phyloP scores from a whole-genome alignment of 2,329 filamentous ascomycete genomes.

The Anisogramma anomala region DNA sequence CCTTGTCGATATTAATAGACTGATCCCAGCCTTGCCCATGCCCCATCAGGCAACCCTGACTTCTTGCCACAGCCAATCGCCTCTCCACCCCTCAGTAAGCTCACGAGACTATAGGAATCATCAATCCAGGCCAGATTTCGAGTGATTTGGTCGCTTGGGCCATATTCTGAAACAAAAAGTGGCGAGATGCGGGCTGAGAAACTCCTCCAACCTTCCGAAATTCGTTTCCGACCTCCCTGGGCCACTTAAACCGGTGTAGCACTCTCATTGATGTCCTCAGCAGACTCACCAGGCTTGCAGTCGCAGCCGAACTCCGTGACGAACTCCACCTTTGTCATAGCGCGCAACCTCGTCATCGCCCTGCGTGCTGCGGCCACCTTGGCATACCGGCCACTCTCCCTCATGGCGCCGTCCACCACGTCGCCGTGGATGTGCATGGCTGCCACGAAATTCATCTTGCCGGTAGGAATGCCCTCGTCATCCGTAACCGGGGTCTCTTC shows the following conservation, averaged over 20 bases:
- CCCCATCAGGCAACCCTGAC: too few species aligned
- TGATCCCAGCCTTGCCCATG: too few species aligned
- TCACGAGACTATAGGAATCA: too few species aligned
- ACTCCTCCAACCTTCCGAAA: neutral
- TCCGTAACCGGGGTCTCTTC: conserved; percentile 34
- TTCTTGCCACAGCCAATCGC: too few species aligned
- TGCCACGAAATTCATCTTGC: conserved; percentile 44
- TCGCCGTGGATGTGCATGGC: conserved; percentile 66
- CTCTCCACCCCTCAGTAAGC: too few species aligned
- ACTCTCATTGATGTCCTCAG: conserved; percentile 9
- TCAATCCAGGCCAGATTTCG: too few species aligned
- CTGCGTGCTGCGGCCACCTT: conserved; percentile 55
- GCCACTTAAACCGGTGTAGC: neutral
- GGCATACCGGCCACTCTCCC: conserved; percentile 58
- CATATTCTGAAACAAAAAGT: too few species aligned
- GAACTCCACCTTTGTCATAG: conserved; percentile 44
- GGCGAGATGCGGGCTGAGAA: neutral
- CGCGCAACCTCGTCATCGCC: conserved; percentile 38
- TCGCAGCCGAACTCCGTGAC: conserved; percentile 48
- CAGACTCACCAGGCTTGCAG: conserved; percentile 33
- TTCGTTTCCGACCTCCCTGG: neutral
- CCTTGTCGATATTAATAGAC: too few species aligned
- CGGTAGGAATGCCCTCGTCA: conserved; percentile 16
- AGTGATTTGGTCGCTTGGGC: too few species aligned
- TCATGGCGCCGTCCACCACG: conserved; percentile 50